Base-by-base conservation (phyloP, 495 filamentous ascomycete genomes). In the Cryomyces minteri region DNA sequence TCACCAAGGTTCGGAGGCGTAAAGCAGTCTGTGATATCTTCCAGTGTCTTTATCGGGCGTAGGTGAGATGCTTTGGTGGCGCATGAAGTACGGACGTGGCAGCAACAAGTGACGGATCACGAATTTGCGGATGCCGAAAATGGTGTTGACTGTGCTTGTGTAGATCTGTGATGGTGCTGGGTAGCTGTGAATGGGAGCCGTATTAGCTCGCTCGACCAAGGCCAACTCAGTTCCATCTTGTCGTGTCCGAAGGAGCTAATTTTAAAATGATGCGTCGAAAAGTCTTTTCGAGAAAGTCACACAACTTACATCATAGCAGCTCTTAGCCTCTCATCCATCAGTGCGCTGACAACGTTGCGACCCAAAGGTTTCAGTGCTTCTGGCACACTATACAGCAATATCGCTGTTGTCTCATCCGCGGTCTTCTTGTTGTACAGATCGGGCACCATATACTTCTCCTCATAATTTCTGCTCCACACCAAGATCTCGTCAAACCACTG, bases 401-500 rank as follows among this genome's bases (percentile, higher is more conserved):
- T 60, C 1, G 64, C 67, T 1, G 71, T 71, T 0, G 79, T 72
- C 48, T 71, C 63, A 40, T 76, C 65, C 2, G 74, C 76, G 25
- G 65, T 62, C 43, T 67, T 52, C 31, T 67, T 63, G 50, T 78
- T 80, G 12, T 62, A 63, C 9, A 43, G 30, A 37, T 68, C 60
- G 0, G 79, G 78, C 12, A 76, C 64, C 77, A 84, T 80, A 39
- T 51, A 59, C 25, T 57, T 51, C 40, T 49, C 55, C 55, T 81
- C 76, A 53, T 82, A 82, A 9, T 49, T 51, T 41, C 65, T 56
- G n/a, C 69, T 68, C 78, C 78, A 82, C 11, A 55, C 64, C 4
- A 53, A 58, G 18, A 80, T 56, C 42, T 82, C 75, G n/a, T 82
- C 73, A 6, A 73, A 59, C 67, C 75, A 82, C 14, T 81, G 71